phyloP scores from a whole-genome alignment of 1,284 basidiomycete species.

The Phenoliferia sp. region DNA sequence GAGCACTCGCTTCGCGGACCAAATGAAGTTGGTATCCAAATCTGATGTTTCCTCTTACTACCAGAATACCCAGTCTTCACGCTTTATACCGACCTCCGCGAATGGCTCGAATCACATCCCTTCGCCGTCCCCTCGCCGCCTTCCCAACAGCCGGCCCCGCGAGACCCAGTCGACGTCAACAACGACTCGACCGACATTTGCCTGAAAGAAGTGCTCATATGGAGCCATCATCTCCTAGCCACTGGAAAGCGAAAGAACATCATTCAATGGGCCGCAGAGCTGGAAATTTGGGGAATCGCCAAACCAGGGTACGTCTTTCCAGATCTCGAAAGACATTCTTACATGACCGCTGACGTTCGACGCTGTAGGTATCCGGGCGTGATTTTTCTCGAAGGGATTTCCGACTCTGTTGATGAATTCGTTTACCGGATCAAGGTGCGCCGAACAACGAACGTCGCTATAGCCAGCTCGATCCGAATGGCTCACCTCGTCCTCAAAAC shows the following conservation, averaged over 20 bases:
- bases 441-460: background rate
- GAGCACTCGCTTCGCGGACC: background rate
- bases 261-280: slow-evolving; percentile 28
- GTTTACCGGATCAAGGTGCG: slow-evolving; percentile 21
- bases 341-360: background rate
- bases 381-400: slow-evolving; percentile 21
- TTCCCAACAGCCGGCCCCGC: background rate
- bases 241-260: slow-evolving; percentile 26
- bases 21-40: background rate
- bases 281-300: slow-evolving; percentile 16
- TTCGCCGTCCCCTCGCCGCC: too few species aligned
- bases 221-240: slow-evolving; percentile 29
- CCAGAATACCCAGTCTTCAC: background rate
- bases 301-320: slow-evolving; percentile 22
- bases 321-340: background rate
- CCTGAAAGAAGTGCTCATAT: slow-evolving; percentile 16
- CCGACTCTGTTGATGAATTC: slow-evolving; percentile 22
- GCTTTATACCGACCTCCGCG: background rate
- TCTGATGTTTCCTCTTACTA: background rate
- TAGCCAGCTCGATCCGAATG: background rate
- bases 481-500: background rate
- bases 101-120: background rate
- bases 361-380: slow-evolving; percentile 24
- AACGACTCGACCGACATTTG: background rate
- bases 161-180: background rate